Percentiles rank a stretch among this genome's conserved stretches.
These are phyloP conservation scores for Potentilla sterilis DNA, from an alignment of 306 rosid genomes.

Conservation along the genomic window DNA sequence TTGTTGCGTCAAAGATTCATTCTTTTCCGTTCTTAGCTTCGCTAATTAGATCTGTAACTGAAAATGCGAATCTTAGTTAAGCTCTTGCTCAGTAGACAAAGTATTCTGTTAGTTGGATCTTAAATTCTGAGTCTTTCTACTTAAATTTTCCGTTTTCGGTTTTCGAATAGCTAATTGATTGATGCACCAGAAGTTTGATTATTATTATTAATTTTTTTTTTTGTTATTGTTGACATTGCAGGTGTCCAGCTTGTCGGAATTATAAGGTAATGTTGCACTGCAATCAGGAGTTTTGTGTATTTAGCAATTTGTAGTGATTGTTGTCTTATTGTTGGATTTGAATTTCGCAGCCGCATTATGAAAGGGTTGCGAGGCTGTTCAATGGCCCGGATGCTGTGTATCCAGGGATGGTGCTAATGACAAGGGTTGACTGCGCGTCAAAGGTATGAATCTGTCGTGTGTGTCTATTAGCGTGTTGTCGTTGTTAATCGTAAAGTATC, in stretches of 20 bases:
- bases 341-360: slow-evolving; percentile 77
- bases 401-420: slow-evolving; percentile 84
- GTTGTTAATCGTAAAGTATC: background rate
- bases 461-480: background rate
- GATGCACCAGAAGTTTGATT: slow-evolving; percentile 26
- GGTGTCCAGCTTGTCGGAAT: slow-evolving; percentile 99
- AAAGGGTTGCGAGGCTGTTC: slow-evolving; percentile 93
- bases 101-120: background rate
- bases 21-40: background rate
- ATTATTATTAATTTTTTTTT: background rate
- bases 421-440: slow-evolving; percentile 90
- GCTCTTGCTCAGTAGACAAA: background rate
- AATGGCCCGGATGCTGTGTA: slow-evolving; percentile 93
- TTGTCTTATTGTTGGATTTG: slow-evolving; percentile 17
- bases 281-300: background rate
- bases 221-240: slow-evolving; percentile 31
- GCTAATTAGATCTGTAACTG: slow-evolving; percentile 1
- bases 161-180: background rate
- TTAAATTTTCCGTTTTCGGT: no score
- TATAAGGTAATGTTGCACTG: slow-evolving; percentile 65
- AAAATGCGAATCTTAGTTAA: background rate
- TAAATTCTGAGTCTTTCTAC: background rate
- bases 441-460: slow-evolving; percentile 49
- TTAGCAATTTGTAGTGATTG: background rate
- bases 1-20: background rate